Percentiles rank a stretch among this genome's conserved stretches.
These are phyloP conservation scores for Psilocybe cyanescens DNA, from an alignment of 768 basidiomycete species.

Conservation along the genomic window DNA sequence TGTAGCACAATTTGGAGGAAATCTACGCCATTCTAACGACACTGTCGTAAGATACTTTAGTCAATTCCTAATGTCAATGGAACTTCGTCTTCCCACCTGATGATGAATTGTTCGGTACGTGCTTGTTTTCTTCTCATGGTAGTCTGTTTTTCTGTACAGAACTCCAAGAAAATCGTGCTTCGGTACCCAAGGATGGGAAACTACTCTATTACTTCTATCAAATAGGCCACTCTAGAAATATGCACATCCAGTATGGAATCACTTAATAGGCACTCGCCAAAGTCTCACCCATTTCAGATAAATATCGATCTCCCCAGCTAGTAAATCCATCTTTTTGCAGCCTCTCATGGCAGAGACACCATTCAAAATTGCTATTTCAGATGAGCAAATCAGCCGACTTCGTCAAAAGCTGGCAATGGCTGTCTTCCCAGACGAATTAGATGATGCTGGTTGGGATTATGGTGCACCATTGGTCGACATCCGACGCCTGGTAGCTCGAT, in stretches of 20 bases:
- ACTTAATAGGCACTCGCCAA: too few relatives aligned
- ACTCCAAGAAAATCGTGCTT: neutral
- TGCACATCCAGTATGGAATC: too few relatives aligned
- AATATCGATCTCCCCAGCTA: neutral
- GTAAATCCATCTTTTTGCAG: neutral
- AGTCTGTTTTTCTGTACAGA: too few relatives aligned
- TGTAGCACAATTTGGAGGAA: too few relatives aligned
- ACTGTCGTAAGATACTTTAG: too few relatives aligned
- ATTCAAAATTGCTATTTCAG: constrained; percentile 53
- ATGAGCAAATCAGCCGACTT: constrained; percentile 42
- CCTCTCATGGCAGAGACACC: constrained; percentile 21
- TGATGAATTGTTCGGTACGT: neutral
- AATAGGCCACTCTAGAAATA: neutral
- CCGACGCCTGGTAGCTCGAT: constrained; percentile 48
- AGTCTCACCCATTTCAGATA: neutral
- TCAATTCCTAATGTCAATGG: too few relatives aligned
- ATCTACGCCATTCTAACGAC: too few relatives aligned
- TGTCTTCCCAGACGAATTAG: constrained; percentile 59
- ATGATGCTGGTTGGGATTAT: constrained; percentile 57
- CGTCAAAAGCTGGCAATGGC: constrained; percentile 49
- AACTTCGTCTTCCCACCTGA: too few relatives aligned
- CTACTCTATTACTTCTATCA: neutral
- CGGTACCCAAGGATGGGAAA: neutral
- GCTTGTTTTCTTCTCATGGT: neutral
- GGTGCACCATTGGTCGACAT: constrained; percentile 56